A percentile compares a stretch with the other conserved stretches of the same genome.
Conservation (phyloP, 1,284 basidiomycete species). For the Ceratobasidium sp. region DNA sequence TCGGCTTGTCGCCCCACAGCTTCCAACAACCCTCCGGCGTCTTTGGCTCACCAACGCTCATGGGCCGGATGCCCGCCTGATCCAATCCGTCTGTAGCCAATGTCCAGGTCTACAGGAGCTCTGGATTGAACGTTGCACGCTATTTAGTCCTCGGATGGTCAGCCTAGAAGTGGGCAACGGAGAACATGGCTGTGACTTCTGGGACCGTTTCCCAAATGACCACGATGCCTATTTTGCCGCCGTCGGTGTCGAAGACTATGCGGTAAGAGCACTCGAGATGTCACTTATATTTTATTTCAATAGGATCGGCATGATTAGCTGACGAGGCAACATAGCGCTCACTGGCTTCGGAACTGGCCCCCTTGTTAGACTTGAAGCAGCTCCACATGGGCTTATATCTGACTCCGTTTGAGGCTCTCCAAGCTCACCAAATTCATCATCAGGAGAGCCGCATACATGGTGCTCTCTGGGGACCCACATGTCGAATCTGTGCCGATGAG, state of each 20-base stretch:
- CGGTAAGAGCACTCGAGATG: constrained; percentile 24
- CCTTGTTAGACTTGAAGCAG: not conserved
- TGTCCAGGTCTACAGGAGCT: constrained; percentile 33
- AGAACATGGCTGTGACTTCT: constrained; percentile 18
- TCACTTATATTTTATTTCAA: not conserved
- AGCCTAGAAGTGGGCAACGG: no score
- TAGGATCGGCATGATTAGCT: not conserved
- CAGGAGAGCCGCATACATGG: constrained; percentile 7
- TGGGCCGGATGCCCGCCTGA: constrained; percentile 34
- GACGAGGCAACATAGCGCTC: constrained; percentile 18
- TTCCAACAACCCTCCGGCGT: constrained; percentile 21
- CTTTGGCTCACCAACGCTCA: constrained; percentile 40
- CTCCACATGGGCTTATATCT: constrained; percentile 38
- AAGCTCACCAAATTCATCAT: constrained; percentile 10
- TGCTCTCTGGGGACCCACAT: constrained; percentile 1
- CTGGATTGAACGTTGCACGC: constrained; percentile 37
- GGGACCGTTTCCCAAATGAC: constrained; percentile 32
- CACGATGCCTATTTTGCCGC: constrained; percentile 41
- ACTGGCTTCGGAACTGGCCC: constrained; percentile 17
- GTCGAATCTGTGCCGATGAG: constrained; percentile 3
- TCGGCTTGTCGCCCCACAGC: constrained; percentile 30
- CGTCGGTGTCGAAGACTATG: constrained; percentile 25
- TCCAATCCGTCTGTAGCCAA: constrained; percentile 16
- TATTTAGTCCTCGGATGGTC: constrained; percentile 25
- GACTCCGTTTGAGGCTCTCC: constrained; percentile 11